Evolutionary conservation across 257 asterid species (phyloP).

Genomic region (Salvia hispanica): DNA sequence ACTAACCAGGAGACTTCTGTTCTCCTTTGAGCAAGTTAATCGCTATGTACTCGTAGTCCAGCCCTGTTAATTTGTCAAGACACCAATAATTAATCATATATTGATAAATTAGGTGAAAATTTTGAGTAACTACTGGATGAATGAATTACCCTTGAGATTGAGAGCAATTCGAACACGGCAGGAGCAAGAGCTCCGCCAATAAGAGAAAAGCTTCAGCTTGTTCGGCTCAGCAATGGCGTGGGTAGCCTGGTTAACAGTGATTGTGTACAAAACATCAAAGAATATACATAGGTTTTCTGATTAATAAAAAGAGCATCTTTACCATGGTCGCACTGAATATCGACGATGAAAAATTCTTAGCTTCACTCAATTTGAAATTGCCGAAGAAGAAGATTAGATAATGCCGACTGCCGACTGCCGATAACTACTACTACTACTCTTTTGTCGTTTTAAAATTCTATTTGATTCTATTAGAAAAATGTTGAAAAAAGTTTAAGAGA

Average conservation of each 20-base stretch:
- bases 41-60: slow-evolving; percentile 73
- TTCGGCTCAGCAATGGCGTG: slow-evolving; percentile 38
- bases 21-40: slow-evolving; percentile 79
- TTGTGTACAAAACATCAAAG: background rate
- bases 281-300: background rate
- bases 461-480: too few relatives aligned
- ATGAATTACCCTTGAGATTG: slow-evolving; percentile 58
- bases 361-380: background rate
- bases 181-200: slow-evolving; percentile 87
- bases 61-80: slow-evolving; percentile 42
- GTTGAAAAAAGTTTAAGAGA: too few relatives aligned
- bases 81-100: background rate
- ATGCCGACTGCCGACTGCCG: too few relatives aligned
- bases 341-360: background rate
- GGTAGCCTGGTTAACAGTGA: slow-evolving; percentile 36
- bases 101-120: slow-evolving; percentile 6
- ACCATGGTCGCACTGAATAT: slow-evolving; percentile 33
- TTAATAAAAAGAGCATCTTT: background rate
- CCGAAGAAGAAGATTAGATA: background rate
- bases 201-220: slow-evolving; percentile 73
- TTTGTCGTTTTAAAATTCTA: too few relatives aligned
- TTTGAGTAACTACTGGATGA: background rate
- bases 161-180: slow-evolving; percentile 80
- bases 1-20: slow-evolving; percentile 65
- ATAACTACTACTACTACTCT: background rate